phyloP scores from a whole-genome alignment of 2,329 filamentous ascomycete species.

The Ascocoryne sarcoides region DNA sequence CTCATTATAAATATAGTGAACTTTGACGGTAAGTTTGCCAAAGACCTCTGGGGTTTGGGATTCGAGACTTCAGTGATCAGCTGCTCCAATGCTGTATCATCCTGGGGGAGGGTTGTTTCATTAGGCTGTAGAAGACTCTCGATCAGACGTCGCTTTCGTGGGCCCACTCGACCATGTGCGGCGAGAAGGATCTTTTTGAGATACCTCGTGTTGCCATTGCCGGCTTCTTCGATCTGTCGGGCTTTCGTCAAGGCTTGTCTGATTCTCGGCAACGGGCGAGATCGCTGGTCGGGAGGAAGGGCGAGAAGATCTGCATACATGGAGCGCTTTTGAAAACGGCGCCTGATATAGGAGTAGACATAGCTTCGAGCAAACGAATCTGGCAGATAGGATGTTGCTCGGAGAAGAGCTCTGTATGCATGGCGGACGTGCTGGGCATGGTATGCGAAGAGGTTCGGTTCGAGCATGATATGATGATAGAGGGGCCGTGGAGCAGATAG shows the following conservation, averaged over 20 bases:
- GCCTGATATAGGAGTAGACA: constrained; percentile 35
- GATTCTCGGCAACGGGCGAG: constrained; percentile 15
- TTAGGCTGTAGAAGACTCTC: constrained; percentile 29
- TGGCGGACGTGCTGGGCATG: not conserved
- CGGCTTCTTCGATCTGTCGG: constrained; percentile 43
- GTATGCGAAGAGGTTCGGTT: not conserved
- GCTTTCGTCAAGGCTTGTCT: constrained; percentile 36
- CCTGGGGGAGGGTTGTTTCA: constrained; percentile 30
- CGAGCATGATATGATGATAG: no score
- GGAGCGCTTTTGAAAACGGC: constrained; percentile 32
- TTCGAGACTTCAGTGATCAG: constrained; percentile 10
- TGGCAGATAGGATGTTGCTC: constrained; percentile 52
- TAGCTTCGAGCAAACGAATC: constrained; percentile 37
- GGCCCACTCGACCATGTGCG: constrained; percentile 46
- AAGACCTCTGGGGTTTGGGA: no score
- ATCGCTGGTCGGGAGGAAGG: not conserved
- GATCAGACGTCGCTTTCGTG: constrained; percentile 41
- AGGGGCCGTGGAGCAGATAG: not conserved
- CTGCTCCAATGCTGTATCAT: constrained; percentile 35
- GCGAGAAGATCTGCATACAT: not conserved
- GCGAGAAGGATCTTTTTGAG: constrained; percentile 40
- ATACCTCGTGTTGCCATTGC: constrained; percentile 38
- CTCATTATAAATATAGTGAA: constrained; percentile 19
- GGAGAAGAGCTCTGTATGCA: constrained; percentile 51
- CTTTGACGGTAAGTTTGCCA: constrained; percentile 4